Evolutionary conservation across 2,329 filamentous ascomycete genomes (phyloP), one percentile per base, ranked within the genome.

Genomic region (Colletotrichum plurivorum): DNA sequence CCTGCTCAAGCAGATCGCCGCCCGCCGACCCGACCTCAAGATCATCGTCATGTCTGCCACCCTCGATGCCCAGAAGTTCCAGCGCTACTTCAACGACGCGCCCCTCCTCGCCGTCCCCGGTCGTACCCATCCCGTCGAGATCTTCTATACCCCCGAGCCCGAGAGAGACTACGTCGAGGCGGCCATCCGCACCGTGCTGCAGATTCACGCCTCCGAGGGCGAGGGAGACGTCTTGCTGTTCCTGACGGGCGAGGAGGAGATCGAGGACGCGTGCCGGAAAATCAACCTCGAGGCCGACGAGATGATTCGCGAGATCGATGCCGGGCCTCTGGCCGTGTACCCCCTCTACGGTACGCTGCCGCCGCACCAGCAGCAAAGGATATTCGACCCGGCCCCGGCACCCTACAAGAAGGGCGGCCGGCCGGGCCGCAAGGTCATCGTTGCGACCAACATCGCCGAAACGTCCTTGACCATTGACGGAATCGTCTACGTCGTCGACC

Each of bases 31-130:
- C 4, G 96, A 99, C 80, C 86, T 99, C 76, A 99, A 99, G 85
- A 93, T 99, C 77, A 96, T 99, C 77, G 96, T 99, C 87, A 99
- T 98, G 91, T 98, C 95, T 78, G 96, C 96, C 70, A 99, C 96
- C 10, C 88, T 99, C 63, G 96, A 99, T 82, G 96, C 96, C 5
- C 92, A 97, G 78, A 99, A 99, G 83, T 99, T 99, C 79, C 96
- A 98, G 81, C 92, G 91, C 70, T 99, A 99, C 84, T 99, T 99
- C 85, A 93, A 94, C 82, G 90, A 97, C 75, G 96, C 96, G 5
- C 96, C 96, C 7, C 87, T 99, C 48, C 89, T 99, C 60, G 94
- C 95, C 25, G 96, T 99, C 3, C 96, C 96, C 43, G 96, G 96
- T 78, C 91, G 96, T 81, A 99, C 96, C 20, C 92, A 97, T 79